Evolutionary conservation across 2,329 filamentous ascomycete genomes (phyloP), one percentile per base, ranked within the genome.

Genomic region (Teratosphaeria destructans): DNA sequence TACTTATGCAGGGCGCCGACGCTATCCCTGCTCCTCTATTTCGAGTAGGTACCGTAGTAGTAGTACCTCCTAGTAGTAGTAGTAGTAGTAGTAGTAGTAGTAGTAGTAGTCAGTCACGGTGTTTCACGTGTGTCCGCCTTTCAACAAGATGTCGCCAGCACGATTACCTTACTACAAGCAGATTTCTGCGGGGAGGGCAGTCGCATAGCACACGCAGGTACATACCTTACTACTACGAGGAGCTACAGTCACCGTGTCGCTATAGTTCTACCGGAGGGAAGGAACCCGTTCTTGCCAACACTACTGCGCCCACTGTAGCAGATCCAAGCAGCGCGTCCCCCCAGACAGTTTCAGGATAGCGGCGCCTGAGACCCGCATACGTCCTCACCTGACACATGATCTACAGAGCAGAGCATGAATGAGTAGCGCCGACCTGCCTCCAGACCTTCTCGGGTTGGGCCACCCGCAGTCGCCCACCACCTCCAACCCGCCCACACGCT

Each of bases 391-490:
- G 43, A 49, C 43, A 16, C 5, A 49, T n/a, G 10, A 23, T n/a
- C 23, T 16, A 16, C 16, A 10, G 43, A 49, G 37, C 43, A 19
- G 34, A 39, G 23, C 49, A 32, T 54, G 49, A 54, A 59, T 59
- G 54, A 54, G 39, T 47, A 58, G 34, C 49, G 27, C 26, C 43
- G 57, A 61, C 35, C 19, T 61, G 53, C 60, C 60, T 11, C 19
- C 37, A 27, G 32, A 59, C 54, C 52, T 61, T 14, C 52, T 62
- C 43, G 63, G 61, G 32, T 61, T 61, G 35, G 59, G 57, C 29
- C 60, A 61, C 47, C 57, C 61, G 10, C 26, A 59, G 29, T 54
- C 43, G 11, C 19, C 57, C 34, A 29, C 61, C 23, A 49, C 26
- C 58, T 49, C 23, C 43, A 16, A n/a, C 23, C 39, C 26, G 19